Evolutionary conservation across 2,329 filamentous ascomycete species (phyloP), one percentile per base, ranked within the genome.

Genomic region (Dactylonectria estremocensis): DNA sequence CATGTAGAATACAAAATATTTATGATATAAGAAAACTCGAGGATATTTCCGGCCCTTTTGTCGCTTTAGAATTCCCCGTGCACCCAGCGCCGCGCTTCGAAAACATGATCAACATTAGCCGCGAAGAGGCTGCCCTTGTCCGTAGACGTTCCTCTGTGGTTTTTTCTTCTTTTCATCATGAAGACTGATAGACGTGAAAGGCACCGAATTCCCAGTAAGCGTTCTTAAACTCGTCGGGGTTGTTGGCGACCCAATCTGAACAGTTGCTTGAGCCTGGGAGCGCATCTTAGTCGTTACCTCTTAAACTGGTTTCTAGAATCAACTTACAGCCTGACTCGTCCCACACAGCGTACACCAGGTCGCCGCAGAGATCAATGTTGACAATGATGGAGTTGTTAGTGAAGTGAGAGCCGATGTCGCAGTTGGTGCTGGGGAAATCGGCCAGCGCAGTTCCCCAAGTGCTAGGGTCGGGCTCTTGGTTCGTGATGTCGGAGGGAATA

Each of bases 171-270:
- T n/a, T 14, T 4, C 20, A 64, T 53, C 66, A 80, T 3, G 74
- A 69, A 9, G 78, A 50, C 56, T 82, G 78, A 75, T 90, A 92
- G 2, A 92, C 85, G 68, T 87, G 81, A 69, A 92, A 91, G 10
- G 81, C 78, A 2, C 85, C 87, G 80, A 92, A 91, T 79, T 89
- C 89, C 91, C 88, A 93, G 76, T 85, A 93, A 1, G 88, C 91
- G 74, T 88, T 84, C 49, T 80, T 83, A 77, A 89, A 92, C 2
- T 80, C 86, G 20, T 76, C 79, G 20, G 86, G 89, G 70, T 89
- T 86, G 61, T 86, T 87, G 6, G 89, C 85, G 8, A 91, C 89
- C 68, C 84, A 88, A 56, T 88, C 84, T 3, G 82, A 82, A 74
- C 90, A 92, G 62, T 84, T 89, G 22, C 83, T 84, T 0, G 88